These are phyloP conservation scores for Ceratopteris richardii DNA, from an alignment of 75 land plant genomes.

Conservation along the genomic window DNA sequence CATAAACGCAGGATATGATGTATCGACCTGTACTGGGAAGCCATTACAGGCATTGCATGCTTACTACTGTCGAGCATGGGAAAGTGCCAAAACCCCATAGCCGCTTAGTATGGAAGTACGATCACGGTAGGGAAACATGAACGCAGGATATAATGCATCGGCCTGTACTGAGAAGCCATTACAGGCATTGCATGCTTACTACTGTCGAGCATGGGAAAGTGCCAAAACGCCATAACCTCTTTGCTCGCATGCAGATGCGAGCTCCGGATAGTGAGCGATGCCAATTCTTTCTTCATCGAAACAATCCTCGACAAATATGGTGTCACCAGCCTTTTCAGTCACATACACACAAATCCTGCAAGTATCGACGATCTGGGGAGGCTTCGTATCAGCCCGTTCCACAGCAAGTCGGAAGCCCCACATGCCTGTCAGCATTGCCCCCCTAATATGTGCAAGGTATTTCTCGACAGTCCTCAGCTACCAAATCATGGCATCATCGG, in stretches of 20 bases:
- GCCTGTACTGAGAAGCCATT: neutral
- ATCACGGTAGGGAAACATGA: neutral
- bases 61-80: neutral
- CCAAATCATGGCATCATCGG: too few relatives aligned
- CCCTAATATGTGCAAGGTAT: constrained; percentile 92
- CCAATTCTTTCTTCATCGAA: constrained; percentile 63
- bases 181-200: neutral
- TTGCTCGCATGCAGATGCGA: constrained; percentile 55
- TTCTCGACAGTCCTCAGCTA: too few relatives aligned
- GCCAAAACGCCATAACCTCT: too few relatives aligned
- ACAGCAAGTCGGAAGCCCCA: constrained; percentile 24
- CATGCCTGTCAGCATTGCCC: constrained; percentile 75
- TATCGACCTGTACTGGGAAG: neutral
- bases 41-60: neutral
- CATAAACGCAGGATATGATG: neutral
- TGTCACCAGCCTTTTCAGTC: constrained; percentile 47
- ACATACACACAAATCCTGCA: constrained; percentile 62
- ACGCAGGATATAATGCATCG: neutral
- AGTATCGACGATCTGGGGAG: constrained; percentile 49
- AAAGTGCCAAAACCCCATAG: neutral
- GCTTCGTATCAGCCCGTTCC: constrained; percentile 61
- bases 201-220: too few relatives aligned
- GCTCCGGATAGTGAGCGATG: constrained; percentile 70
- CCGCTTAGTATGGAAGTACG: neutral
- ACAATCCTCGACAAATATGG: constrained; percentile 54